Conservation (phyloP, 2,329 filamentous ascomycete genomes). For the Xylogone sp. region DNA sequence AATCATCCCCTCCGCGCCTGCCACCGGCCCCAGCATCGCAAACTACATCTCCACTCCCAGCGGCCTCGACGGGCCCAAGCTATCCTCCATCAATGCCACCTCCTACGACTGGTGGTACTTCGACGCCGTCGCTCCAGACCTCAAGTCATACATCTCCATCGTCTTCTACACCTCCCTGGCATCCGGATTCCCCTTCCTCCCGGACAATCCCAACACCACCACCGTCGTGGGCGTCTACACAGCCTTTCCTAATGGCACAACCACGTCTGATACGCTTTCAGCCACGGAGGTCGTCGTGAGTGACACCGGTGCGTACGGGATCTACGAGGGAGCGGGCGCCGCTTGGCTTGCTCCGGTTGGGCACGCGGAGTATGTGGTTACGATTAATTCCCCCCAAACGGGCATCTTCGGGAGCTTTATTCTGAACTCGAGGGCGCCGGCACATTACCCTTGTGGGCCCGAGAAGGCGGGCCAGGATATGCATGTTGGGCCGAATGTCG, state of each 20-base stretch:
- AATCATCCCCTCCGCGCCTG: not conserved
- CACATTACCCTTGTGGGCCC: constrained; percentile 24
- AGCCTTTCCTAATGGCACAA: constrained; percentile 11
- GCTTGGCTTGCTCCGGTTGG: constrained; percentile 10
- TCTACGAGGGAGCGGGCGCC: constrained; percentile 10
- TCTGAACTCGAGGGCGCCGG: constrained; percentile 10
- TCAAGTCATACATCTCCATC: constrained; percentile 25
- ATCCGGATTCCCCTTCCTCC: constrained; percentile 32
- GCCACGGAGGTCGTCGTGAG: constrained; percentile 10
- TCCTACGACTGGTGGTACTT: constrained; percentile 36
- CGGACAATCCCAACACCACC: not conserved
- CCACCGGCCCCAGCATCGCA: not conserved
- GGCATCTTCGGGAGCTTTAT: constrained; percentile 11
- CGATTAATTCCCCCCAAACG: constrained; percentile 9
- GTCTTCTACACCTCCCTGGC: constrained; percentile 28
- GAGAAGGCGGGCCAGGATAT: constrained; percentile 14
- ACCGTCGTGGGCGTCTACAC: constrained; percentile 8
- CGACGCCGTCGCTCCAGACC: constrained; percentile 28
- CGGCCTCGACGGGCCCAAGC: constrained; percentile 16
- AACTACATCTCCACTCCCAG: not conserved
- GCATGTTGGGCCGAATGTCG: constrained; percentile 29
- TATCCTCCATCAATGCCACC: constrained; percentile 14
- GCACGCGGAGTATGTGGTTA: constrained; percentile 10
- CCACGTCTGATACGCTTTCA: not conserved
- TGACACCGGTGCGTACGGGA: constrained; percentile 9